A percentile compares a stretch with the other conserved stretches of the same genome.
These are phyloP conservation scores for Penicillium atrosanguineum DNA, from an alignment of 495 filamentous ascomycete species.

Conservation along the genomic window DNA sequence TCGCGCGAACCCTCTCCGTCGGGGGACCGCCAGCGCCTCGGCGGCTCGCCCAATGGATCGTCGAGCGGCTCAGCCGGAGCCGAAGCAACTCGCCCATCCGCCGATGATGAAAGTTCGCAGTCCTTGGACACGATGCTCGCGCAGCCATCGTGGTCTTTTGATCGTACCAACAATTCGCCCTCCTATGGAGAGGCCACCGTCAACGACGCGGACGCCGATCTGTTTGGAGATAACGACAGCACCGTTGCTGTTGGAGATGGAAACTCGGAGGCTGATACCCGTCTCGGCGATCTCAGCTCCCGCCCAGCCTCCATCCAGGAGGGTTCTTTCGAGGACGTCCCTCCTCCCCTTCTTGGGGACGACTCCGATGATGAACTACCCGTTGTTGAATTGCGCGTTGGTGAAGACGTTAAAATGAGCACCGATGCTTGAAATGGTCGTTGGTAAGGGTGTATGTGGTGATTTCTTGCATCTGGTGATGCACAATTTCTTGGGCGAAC, in stretches of 20 bases:
- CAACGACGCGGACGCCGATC: conserved; percentile 28
- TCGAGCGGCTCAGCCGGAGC: conserved; percentile 78
- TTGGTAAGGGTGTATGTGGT: neutral
- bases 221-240: conserved; percentile 41
- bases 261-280: conserved; percentile 36
- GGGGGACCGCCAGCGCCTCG: conserved; percentile 86
- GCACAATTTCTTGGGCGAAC: neutral
- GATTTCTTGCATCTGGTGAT: neutral
- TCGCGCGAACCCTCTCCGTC: conserved; percentile 49
- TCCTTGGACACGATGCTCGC: conserved; percentile 1
- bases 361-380: conserved; percentile 44
- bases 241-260: conserved; percentile 45
- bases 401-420: conserved; percentile 36
- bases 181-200: conserved; percentile 2
- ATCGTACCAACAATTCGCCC: neutral
- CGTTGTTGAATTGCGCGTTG: conserved; percentile 45
- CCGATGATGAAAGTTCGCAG: conserved; percentile 31
- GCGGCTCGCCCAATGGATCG: conserved; percentile 79
- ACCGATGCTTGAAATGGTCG: conserved; percentile 17
- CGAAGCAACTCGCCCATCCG: conserved; percentile 68
- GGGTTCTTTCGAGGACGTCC: conserved; percentile 35
- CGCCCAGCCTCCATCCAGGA: conserved; percentile 23
- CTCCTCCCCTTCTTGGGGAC: conserved; percentile 29
- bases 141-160: conserved; percentile 8
- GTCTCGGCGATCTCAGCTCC: conserved; percentile 32